Base-by-base conservation (phyloP, 129 eudicot species). In the Pseudognaphalium luteoalbum region DNA sequence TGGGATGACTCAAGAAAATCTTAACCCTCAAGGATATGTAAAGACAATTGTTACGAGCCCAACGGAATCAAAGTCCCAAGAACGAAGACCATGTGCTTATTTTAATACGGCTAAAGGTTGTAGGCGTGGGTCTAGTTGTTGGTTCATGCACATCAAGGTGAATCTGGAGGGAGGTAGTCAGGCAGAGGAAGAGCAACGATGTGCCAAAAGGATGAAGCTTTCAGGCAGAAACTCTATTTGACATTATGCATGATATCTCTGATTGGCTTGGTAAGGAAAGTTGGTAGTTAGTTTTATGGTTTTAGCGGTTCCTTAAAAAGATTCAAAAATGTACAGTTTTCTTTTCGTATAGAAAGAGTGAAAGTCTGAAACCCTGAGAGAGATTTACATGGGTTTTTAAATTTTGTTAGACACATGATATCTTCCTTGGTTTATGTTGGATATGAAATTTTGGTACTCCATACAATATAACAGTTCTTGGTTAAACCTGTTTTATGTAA, bases 71-170 rank as follows among this genome's bases (percentile, higher is more conserved):
- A 63, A 75, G 44, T 21, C 44, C 21, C 70, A 63, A n/a, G 67
- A 62, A 62, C 66, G 11, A 28, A 37, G n/a, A 28, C 84, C 73
- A 0, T 85, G 89, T 76, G 37, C 28, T 28, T 83, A 44, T 65
- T 78, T 77, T 56, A 80, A 73, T 59, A 72, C 73, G 56, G 17
- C 81, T 0, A 81, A 28, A 3, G 91, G 88, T 59, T 87, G 91
- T 74, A 77, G 70, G 71, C 76, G 52, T n/a, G 88, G 91, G 42
- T 22, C 77, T 28, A 70, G 37, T 25, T 82, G 88, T 74, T 11
- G 19, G 37, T 84, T 66, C 83, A 63, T 7, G 70, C 91, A 87
- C 42, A 70, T 63, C 6, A 44, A 12, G 59, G 28, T 68, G 28
- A 34, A 39, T 33, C 47, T 10, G 41, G 54, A 25, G 54, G 76